phyloP scores from a whole-genome alignment of 257 asterid genomes.

The Coffea canephora region DNA sequence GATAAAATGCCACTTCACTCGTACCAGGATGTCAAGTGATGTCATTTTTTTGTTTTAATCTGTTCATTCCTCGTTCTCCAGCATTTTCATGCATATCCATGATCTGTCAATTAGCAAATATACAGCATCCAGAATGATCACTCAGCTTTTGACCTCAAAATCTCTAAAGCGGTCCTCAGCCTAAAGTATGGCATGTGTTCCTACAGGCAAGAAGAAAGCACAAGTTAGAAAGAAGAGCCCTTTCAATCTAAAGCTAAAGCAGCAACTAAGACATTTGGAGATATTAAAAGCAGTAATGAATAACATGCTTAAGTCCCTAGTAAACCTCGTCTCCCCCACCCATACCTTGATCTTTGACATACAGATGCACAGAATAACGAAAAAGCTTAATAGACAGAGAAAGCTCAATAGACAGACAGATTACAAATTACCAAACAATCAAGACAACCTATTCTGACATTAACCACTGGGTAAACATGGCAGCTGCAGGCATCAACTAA shows the following conservation, averaged over 20 bases:
- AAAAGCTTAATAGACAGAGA: background rate
- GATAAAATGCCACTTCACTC: background rate
- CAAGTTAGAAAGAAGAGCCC: background rate
- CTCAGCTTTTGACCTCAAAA: conserved; percentile 67
- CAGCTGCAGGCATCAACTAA: background rate
- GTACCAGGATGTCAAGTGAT: background rate
- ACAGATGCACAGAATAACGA: background rate
- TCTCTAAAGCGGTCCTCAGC: conserved; percentile 76
- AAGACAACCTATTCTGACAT: too few relatives aligned
- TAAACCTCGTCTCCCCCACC: background rate
- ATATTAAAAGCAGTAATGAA: background rate
- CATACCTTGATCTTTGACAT: background rate
- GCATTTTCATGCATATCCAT: background rate
- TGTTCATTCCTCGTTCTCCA: background rate
- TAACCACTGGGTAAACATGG: background rate
- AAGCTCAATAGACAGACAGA: background rate
- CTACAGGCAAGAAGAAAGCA: conserved; percentile 24
- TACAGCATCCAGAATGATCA: conserved; percentile 23
- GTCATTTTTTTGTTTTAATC: background rate
- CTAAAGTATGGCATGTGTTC: conserved; percentile 84
- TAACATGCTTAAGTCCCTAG: background rate
- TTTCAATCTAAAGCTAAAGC: background rate
- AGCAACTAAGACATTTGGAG: background rate
- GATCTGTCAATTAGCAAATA: background rate
- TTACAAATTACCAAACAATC: background rate